Conservation (phyloP, 1,284 basidiomycete species). For the Dichomitus squalens region DNA sequence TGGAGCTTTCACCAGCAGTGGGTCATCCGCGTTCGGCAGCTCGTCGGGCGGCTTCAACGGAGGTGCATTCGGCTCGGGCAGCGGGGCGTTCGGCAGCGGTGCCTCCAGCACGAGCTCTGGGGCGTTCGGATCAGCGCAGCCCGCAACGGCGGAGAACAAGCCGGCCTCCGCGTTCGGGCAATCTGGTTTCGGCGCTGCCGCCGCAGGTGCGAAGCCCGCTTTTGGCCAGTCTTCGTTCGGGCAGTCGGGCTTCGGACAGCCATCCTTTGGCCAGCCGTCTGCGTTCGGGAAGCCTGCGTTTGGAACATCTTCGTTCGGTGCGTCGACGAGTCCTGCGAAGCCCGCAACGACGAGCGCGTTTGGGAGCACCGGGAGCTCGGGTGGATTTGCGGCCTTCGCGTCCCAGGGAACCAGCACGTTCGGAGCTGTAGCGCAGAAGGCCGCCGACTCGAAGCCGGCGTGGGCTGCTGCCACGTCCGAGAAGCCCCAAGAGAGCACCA, state of each 20-base stretch:
- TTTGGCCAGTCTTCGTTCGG: conserved; percentile 38
- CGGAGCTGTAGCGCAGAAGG: conserved; percentile 23
- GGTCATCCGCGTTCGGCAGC: conserved; percentile 20
- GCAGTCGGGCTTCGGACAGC: conserved; percentile 32
- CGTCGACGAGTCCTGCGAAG: conserved; percentile 10
- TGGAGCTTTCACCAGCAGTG: conserved; percentile 39
- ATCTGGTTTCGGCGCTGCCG: background rate
- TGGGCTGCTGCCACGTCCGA: conserved; percentile 19
- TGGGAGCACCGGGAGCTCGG: conserved; percentile 6
- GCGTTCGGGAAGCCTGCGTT: conserved; percentile 8
- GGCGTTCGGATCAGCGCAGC: conserved; percentile 1
- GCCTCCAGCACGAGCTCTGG: background rate
- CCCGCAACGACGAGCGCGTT: conserved; percentile 7
- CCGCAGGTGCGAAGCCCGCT: conserved; percentile 18
- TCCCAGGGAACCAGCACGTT: conserved; percentile 33
- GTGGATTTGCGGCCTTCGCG: conserved; percentile 26
- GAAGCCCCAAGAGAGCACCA: conserved; percentile 5
- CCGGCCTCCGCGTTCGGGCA: conserved; percentile 6
- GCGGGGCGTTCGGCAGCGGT: conserved; percentile 9
- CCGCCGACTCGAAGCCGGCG: conserved; percentile 25
- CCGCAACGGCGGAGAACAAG: background rate
- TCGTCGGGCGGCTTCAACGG: conserved; percentile 15
- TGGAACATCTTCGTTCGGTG: conserved; percentile 33
- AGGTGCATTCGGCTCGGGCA: conserved; percentile 13
- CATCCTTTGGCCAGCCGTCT: conserved; percentile 2